Evolutionary conservation across 495 filamentous ascomycete genomes (phyloP), one percentile per base, ranked within the genome.

Genomic region (Glutinoglossum americanum): DNA sequence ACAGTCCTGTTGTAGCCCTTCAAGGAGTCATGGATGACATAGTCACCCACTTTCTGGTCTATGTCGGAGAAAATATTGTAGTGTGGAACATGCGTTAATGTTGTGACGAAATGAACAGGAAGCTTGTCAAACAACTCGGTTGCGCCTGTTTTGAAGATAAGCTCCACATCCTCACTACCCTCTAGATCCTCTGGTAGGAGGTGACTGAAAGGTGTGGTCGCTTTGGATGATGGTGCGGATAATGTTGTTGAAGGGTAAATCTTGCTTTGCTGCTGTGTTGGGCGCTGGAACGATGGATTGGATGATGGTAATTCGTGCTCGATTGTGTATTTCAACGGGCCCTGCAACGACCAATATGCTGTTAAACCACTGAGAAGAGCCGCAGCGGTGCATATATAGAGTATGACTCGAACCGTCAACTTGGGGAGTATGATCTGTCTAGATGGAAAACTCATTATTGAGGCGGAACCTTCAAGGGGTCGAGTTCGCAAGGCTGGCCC

Each of bases 111-210:
- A 69, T 96, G 89, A 30, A 87, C 80, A 57, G 83, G 82, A 8
- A 98, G 78, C 65, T 95, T 89, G 69, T 95, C 94, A 68, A 95
- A 90, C 51, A 82, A 74, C 74, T 98, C 92, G 2, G 53, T 55
- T 7, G 53, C 53, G 53, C 53, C 53, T 2, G 53, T 55, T n/a
- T 55, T 55, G 53, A 55, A 4, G 53, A 55, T 19, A 9, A 55
- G n/a, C 19, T 11, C 23, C 5, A 41, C 35, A 41, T 55, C 53
- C n/a, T 55, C 53, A 33, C 30, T 25, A 6, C 25, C 47, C 13
- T n/a, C 25, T 15, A 49, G n/a, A 49, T 49, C 10, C 13, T 49
- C 3, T 6, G 19, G 47, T 7, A 25, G 7, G 25, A 49, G 19
- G n/a, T 49, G 47, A n/a, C 1, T 23, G n/a, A 23, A 49, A 27